Base-by-base conservation (phyloP, 257 asterid species). In the Ocimum tenuiflorum region DNA sequence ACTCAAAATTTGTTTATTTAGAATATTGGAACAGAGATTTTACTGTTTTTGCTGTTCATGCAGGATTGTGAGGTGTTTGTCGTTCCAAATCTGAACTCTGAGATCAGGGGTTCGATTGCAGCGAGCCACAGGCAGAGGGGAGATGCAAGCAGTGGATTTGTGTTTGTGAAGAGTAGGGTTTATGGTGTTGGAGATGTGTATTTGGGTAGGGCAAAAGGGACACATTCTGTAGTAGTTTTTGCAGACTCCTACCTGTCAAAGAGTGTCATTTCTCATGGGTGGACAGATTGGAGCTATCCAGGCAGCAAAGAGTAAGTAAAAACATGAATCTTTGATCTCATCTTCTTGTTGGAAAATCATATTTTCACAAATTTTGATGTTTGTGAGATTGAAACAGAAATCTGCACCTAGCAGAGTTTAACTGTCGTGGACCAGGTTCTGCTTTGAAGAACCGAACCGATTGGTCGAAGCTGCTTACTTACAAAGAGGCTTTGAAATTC, bases 1-100 rank as follows among this genome's bases (percentile, higher is more conserved):
- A n/a, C n/a, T n/a, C n/a, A n/a, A n/a, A n/a, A n/a, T n/a, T n/a
- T n/a, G n/a, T n/a, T n/a, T n/a, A n/a, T n/a, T n/a, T n/a, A n/a
- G n/a, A n/a, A n/a, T n/a, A n/a, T n/a, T n/a, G n/a, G n/a, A n/a
- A n/a, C n/a, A n/a, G n/a, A n/a, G n/a, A n/a, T n/a, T n/a, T n/a
- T n/a, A n/a, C n/a, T n/a, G n/a, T n/a, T n/a, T n/a, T n/a, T n/a
- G n/a, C 14, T 1, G 9, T 8, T 1, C 3, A 3, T 62, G 80
- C 80, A 91, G 97, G 86, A 77, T 5, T 88, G 95, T 45, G 95
- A 91, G 77, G 45, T 91, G 23, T 88, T 91, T 5, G 97, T 76
- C 51, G 50, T 80, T 39, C 84, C 75, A 19, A 81, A 86, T 60
- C 62, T 71, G 77, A 80, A 71, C 22, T 43, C 45, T 7, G 88